Conservation (phyloP, 148 eudicot genomes). For the Rhododendron simsii region DNA sequence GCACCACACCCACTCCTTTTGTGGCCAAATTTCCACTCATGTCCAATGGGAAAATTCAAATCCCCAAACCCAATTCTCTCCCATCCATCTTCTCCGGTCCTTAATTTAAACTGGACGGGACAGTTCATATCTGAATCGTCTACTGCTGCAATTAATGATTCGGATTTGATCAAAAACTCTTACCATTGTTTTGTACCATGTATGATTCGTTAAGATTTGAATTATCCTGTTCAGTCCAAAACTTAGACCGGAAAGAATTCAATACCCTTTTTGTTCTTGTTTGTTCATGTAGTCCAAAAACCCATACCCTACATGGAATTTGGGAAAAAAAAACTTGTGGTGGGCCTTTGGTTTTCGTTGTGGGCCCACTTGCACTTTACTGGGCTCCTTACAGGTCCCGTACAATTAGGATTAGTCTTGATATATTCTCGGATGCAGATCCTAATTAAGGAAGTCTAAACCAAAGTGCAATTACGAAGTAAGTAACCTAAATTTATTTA, state of each 20-base stretch:
- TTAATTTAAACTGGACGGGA: too few relatives aligned
- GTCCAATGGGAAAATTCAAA: not conserved
- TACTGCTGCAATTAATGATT: too few relatives aligned
- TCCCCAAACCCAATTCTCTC: not conserved
- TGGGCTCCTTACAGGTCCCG: not conserved
- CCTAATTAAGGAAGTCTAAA: not conserved
- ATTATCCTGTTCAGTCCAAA: too few relatives aligned
- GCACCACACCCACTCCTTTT: not conserved
- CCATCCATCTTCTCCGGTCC: not conserved
- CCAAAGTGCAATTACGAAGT: not conserved
- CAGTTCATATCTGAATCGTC: not conserved
- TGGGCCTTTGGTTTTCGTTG: not conserved
- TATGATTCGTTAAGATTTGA: too few relatives aligned
- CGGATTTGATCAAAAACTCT: not conserved
- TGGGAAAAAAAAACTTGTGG: not conserved
- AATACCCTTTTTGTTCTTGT: not conserved
- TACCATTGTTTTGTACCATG: too few relatives aligned
- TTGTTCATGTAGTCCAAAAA: not conserved
- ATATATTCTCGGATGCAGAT: not conserved
- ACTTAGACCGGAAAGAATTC: too few relatives aligned
- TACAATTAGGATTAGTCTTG: not conserved
- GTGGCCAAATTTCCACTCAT: not conserved
- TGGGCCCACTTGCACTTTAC: not conserved
- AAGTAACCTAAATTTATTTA: not conserved
- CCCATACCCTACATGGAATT: not conserved